phyloP scores from a whole-genome alignment of 2,329 filamentous ascomycete genomes.

The Fusarium heterosporum region DNA sequence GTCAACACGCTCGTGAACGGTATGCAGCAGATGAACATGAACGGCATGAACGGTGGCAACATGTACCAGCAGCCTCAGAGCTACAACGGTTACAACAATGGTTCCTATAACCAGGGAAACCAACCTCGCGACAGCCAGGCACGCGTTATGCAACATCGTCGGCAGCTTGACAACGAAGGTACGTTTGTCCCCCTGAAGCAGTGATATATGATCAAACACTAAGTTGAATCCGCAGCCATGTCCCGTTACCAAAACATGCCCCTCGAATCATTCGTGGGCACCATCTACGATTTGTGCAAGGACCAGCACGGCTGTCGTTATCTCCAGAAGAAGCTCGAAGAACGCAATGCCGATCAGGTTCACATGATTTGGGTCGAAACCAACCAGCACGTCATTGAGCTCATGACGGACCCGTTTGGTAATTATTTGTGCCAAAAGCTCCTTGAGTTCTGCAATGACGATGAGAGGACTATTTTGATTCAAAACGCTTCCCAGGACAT shows the following conservation, averaged over 20 bases:
- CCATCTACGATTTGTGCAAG: conserved; percentile 92
- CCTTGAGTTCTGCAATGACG: conserved; percentile 92
- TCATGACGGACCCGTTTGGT: conserved; percentile 99
- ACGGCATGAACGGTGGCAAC: conserved; percentile 54
- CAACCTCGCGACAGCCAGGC: conserved; percentile 79
- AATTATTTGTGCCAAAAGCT: conserved; percentile 99
- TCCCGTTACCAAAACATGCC: conserved; percentile 86
- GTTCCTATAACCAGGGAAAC: conserved; percentile 62
- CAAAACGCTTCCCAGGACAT: conserved; percentile 89
- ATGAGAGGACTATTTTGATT: conserved; percentile 92
- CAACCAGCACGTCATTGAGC: conserved; percentile 90
- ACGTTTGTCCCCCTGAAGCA: conserved; percentile 42
- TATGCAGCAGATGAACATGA: conserved; percentile 74
- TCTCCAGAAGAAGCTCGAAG: conserved; percentile 96
- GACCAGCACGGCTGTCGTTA: conserved; percentile 98
- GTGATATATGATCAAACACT: conserved; percentile 38
- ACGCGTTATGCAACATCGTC: conserved; percentile 80
- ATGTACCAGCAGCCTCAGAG: conserved; percentile 68
- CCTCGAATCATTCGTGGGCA: conserved; percentile 81
- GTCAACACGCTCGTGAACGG: conserved; percentile 70
- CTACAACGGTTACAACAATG: conserved; percentile 67
- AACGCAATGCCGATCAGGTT: conserved; percentile 83
- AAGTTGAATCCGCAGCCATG: conserved; percentile 63
- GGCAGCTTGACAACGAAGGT: conserved; percentile 79
- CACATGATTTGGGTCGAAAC: conserved; percentile 96